Base-by-base conservation (phyloP, 2,329 filamentous ascomycete species). In the Cercospora zeae-maydis region DNA sequence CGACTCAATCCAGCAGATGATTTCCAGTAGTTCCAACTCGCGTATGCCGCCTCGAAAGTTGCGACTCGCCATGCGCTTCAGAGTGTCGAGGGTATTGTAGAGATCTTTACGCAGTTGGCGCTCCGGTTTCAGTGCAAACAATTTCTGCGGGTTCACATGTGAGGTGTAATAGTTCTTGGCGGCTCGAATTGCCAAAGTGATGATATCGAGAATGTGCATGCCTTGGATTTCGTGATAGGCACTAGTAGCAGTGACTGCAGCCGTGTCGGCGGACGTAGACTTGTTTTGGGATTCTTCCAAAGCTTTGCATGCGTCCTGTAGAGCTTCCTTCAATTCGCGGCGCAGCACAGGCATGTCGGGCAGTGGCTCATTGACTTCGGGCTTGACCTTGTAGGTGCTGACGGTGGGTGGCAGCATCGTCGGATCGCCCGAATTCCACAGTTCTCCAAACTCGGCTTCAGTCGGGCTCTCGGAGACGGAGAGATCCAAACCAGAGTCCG, bases 81-180 rank as follows among this genome's bases (percentile, higher is more conserved):
- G 80, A 2, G 96, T 88, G 70, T 99, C 95, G 76, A 99, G 87
- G 45, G 96, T 91, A 61, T 86, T 85, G 42, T 96, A 85, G 8
- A 98, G 80, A 71, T 98, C 93, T 56, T 89, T 83, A 45, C 95
- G 88, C 53, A 99, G 89, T 68, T 90, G 84, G 66, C 89, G 91
- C 76, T 99, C 95, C 0, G 91, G 87, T 76, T 91, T 93, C 77
- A 98, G 96, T 30, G 89, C 81, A 72, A 95, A 91, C 16, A 98
- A 81, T 37, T 91, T 88, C 69, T 95, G 89, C 1, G 93, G 92
- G 58, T 93, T 84, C 72, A 96, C 90, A 74, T 98, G 95, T 3
- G 92, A 86, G 0, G 93, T 97, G 78, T 99, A 98, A 79, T 98
- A 99, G 71, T 96, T 88, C 78, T 96, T 96, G 57, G 95, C 95